Percentiles rank a stretch among this genome's conserved stretches.
Conservation (phyloP, 2,329 filamentous ascomycete genomes). For the Clarireedia paspali region DNA sequence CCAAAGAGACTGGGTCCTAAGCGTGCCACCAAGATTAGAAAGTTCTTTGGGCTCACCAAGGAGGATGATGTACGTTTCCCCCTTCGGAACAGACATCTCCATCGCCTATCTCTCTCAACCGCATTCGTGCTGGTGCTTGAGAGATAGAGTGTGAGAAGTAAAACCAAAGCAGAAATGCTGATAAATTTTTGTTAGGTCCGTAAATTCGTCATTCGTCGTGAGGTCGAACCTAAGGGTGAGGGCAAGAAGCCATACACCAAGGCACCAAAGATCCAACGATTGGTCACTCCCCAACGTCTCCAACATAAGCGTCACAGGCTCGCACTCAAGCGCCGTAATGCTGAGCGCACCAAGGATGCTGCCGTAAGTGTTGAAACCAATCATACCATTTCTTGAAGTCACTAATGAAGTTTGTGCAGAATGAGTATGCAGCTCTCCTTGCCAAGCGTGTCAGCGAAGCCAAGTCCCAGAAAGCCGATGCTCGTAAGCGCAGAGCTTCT, state of each 20-base stretch:
- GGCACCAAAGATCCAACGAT: conserved; percentile 99
- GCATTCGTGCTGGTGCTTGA: conserved; percentile 9
- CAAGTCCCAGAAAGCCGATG: conserved; percentile 88
- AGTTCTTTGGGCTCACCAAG: conserved; percentile 99
- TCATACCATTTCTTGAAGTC: neutral
- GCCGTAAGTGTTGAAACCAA: conserved; percentile 61
- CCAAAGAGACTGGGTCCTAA: conserved; percentile 99
- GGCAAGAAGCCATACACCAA: conserved; percentile 99
- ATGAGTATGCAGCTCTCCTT: conserved; percentile 92
- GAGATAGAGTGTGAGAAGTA: conserved; percentile 50
- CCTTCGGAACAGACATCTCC: conserved; percentile 35
- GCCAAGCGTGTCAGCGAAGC: conserved; percentile 96
- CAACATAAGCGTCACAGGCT: conserved; percentile 99
- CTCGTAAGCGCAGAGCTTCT: conserved; percentile 93
- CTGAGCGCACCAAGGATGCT: conserved; percentile 97
- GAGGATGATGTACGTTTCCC: conserved; percentile 93
- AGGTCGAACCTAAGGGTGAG: conserved; percentile 94
- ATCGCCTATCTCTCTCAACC: conserved; percentile 55
- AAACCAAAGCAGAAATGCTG: conserved; percentile 15
- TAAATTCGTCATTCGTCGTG: conserved; percentile 99
- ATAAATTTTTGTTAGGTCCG: conserved; percentile 58
- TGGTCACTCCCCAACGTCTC: conserved; percentile 98
- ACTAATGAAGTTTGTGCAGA: conserved; percentile 42
- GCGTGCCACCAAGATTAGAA: conserved; percentile 99
- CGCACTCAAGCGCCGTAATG: conserved; percentile 95